Evolutionary conservation across 1,284 basidiomycete species (phyloP), one percentile per base, ranked within the genome.

Genomic region (Ceratorhiza oryzae-sativae): DNA sequence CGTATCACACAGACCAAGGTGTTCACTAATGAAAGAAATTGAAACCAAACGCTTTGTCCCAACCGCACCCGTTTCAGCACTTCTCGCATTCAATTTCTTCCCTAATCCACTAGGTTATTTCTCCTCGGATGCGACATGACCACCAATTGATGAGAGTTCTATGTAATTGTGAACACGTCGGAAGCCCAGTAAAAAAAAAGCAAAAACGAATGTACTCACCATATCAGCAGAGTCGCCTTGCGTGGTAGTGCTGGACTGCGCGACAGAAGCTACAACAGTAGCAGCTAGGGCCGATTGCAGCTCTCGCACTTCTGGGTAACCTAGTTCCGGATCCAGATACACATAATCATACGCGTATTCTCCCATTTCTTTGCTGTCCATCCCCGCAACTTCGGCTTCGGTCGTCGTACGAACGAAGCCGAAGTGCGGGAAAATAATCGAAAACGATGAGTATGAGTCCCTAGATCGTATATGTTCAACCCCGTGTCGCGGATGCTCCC

Each of bases 341-440:
- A 93, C 92, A 76, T 93, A 95, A 82, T 95, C 93, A 80, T 95
- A 94, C n/a, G 92, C 92, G 76, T 90, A 94, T 82, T 98, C 96
- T 77, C 96, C 96, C 85, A 97, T 90, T 82, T 96, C 93, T 13
- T 89, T 87, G 78, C 97, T 93, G 80, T 98, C 97, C 75, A 97
- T 89, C 75, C 97, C 97, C 72, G 98, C 83, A 73, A 95, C 90
- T 83, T 98, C 96, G 36, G 89, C 87, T 75, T 94, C 92, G 77
- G 96, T 94, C 34, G 83, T 82, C 20, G 87, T 86, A 72, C 94
- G n/a, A n/a, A n/a, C n/a, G 90, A 58, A 99, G 87, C 68, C 90
- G 85, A 73, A 94, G 84, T 74, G 89, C 90, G 2, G 97, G 97
- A 77, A 97, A 93, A 81, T 85, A 94, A 84, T 98, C 94, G 88